Evolutionary conservation across 345 rosid genomes (phyloP).

Genomic region (Diplotaxis tenuifolia): DNA sequence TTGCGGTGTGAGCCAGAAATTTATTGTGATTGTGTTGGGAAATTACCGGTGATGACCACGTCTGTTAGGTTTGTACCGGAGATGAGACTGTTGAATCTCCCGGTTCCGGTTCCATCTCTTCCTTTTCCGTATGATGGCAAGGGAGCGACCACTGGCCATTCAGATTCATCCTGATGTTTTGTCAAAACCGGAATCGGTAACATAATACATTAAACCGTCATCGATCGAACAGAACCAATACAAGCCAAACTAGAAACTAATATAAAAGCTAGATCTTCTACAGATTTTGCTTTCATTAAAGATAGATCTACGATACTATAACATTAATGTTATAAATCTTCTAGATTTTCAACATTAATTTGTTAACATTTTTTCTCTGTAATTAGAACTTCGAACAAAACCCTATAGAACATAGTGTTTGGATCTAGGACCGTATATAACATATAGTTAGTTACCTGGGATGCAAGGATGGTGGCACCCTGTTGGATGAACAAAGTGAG

Average conservation of each 20-base stretch:
- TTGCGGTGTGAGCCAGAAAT: background rate
- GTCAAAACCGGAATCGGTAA: background rate
- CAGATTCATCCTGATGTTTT: constrained; percentile 66
- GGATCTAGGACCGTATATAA: background rate
- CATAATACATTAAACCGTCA: background rate
- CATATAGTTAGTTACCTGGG: constrained; percentile 52
- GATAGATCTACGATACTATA: background rate
- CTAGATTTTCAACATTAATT: background rate
- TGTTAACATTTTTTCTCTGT: background rate
- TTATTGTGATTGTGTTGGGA: background rate
- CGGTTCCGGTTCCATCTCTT: constrained; percentile 50
- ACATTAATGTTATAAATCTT: background rate
- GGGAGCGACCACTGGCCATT: constrained; percentile 53
- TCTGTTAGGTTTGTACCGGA: constrained; percentile 76
- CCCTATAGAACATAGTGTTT: background rate
- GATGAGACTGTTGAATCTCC: constrained; percentile 59
- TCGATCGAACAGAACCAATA: constrained; percentile 10
- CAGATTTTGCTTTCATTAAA: background rate
- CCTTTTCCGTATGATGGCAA: constrained; percentile 77
- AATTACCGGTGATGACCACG: constrained; percentile 71
- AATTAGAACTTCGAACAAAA: background rate
- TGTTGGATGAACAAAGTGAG: constrained; percentile 74
- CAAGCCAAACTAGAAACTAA: background rate
- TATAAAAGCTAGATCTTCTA: background rate
- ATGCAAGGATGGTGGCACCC: constrained; percentile 65